Conservation (phyloP, 2,329 filamentous ascomycete species). For the Parastagonospora nodorum region DNA sequence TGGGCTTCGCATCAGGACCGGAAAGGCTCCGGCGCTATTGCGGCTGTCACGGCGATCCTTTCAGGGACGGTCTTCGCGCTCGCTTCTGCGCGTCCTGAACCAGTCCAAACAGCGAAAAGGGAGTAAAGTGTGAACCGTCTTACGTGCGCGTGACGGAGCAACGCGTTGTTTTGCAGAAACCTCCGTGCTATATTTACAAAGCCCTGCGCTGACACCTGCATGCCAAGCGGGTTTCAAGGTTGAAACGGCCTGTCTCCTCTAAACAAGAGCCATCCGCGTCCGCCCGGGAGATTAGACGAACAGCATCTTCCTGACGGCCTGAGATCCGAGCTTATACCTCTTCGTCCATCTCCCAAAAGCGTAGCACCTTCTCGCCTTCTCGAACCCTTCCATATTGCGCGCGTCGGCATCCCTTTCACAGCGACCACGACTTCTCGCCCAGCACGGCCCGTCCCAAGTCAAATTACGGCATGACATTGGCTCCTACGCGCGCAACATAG, state of each 20-base stretch:
- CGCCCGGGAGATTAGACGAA: slow-evolving; percentile 48
- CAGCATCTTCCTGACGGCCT: slow-evolving; percentile 47
- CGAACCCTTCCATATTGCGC: slow-evolving; percentile 40
- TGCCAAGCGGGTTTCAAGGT: slow-evolving; percentile 40
- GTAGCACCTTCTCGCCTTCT: slow-evolving; percentile 42
- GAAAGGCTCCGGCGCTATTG: slow-evolving; percentile 35
- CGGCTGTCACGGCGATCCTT: slow-evolving; percentile 29
- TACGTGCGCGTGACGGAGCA: slow-evolving; percentile 9
- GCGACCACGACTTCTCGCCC: slow-evolving; percentile 31
- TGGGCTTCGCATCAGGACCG: slow-evolving; percentile 18
- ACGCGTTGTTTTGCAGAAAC: slow-evolving; percentile 19
- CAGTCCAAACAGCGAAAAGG: slow-evolving; percentile 2
- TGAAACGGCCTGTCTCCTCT: slow-evolving; percentile 45
- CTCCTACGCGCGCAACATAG: slow-evolving; percentile 31
- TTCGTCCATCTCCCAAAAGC: slow-evolving; percentile 41
- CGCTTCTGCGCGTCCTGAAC: slow-evolving; percentile 1
- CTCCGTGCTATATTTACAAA: slow-evolving; percentile 39
- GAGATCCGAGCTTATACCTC: slow-evolving; percentile 38
- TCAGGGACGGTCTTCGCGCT: slow-evolving; percentile 19
- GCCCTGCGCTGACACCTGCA: slow-evolving; percentile 43
- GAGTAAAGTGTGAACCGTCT: slow-evolving; percentile 4
- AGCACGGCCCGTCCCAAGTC: slow-evolving; percentile 37
- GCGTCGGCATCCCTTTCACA: slow-evolving; percentile 32
- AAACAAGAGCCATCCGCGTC: slow-evolving; percentile 47
- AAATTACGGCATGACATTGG: slow-evolving; percentile 45